Conservation (phyloP, 176 grass and related monocot species). For the Eragrostis curvula region DNA sequence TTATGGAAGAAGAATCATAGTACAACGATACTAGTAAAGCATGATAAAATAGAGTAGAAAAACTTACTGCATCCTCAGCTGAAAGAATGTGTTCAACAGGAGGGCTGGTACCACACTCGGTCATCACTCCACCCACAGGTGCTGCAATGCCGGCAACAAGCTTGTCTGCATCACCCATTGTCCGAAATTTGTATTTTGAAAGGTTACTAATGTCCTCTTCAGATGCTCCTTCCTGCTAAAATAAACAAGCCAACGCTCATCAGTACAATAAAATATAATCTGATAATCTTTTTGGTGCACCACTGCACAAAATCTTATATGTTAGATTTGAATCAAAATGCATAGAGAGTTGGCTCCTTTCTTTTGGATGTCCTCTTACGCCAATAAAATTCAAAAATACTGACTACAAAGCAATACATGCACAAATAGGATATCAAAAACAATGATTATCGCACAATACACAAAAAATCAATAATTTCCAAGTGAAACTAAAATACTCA, state of each 20-base stretch:
- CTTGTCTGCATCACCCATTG: constrained; percentile 71
- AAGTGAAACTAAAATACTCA: neutral
- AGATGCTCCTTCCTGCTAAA: constrained; percentile 84
- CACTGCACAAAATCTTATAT: neutral
- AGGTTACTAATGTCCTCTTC: constrained; percentile 88
- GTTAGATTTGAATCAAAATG: neutral
- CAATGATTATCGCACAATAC: neutral
- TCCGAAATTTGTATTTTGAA: constrained; percentile 82
- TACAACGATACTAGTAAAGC: neutral
- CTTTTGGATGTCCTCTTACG: neutral
- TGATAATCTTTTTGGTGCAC: neutral
- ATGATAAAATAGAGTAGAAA: neutral
- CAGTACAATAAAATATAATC: neutral
- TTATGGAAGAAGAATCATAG: constrained; percentile 13
- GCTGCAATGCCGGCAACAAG: constrained; percentile 66
- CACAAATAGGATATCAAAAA: neutral
- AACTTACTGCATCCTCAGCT: constrained; percentile 88
- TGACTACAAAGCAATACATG: neutral
- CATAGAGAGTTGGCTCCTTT: neutral
- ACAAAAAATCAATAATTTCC: neutral
- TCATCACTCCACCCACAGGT: constrained; percentile 77
- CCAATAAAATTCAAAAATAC: constrained; percentile 1
- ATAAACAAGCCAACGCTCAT: constrained; percentile 12
- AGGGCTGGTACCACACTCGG: constrained; percentile 70
- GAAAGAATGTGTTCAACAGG: constrained; percentile 79